Evolutionary conservation across 225 moss, liverwort and hornwort species (phyloP).

Genomic region (Polytrichum commune): DNA sequence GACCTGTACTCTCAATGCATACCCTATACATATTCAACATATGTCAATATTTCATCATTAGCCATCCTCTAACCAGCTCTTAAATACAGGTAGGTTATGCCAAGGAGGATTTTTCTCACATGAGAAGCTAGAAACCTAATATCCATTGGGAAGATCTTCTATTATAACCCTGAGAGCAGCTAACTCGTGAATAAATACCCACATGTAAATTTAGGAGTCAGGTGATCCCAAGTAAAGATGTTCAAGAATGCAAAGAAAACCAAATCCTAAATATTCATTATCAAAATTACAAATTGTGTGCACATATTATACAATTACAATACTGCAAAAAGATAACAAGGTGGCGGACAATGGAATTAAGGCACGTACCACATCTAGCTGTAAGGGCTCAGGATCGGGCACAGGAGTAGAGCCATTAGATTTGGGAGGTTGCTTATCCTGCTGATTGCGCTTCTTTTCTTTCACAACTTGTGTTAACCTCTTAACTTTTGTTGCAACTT

Average conservation of each 20-base stretch:
- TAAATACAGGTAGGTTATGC: background rate
- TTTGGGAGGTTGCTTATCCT: conserved; percentile 59
- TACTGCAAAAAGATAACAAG: too few relatives aligned
- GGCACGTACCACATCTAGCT: conserved; percentile 61
- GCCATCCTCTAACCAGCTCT: conserved; percentile 9
- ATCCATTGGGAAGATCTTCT: too few relatives aligned
- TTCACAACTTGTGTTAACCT: conserved; percentile 81
- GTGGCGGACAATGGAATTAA: background rate
- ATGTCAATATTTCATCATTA: background rate
- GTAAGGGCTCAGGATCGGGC: conserved; percentile 55
- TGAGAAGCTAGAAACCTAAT: background rate
- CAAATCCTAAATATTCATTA: too few relatives aligned
- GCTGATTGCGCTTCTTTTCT: conserved; percentile 80
- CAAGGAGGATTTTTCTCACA: background rate
- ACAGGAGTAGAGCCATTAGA: conserved; percentile 53
- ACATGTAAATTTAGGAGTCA: too few relatives aligned
- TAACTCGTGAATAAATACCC: too few relatives aligned
- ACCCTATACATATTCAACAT: too few relatives aligned
- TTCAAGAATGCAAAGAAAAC: too few relatives aligned
- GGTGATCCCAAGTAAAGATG: too few relatives aligned
- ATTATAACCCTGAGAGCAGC: too few relatives aligned
- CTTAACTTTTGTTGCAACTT: conserved; percentile 81
- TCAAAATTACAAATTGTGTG: too few relatives aligned
- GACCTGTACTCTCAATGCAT: background rate
- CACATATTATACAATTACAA: too few relatives aligned